Percentiles rank a stretch among this genome's conserved stretches.
These are phyloP conservation scores for Oryza meyeriana DNA, from an alignment of 176 grass and related monocot genomes.

Conservation along the genomic window DNA sequence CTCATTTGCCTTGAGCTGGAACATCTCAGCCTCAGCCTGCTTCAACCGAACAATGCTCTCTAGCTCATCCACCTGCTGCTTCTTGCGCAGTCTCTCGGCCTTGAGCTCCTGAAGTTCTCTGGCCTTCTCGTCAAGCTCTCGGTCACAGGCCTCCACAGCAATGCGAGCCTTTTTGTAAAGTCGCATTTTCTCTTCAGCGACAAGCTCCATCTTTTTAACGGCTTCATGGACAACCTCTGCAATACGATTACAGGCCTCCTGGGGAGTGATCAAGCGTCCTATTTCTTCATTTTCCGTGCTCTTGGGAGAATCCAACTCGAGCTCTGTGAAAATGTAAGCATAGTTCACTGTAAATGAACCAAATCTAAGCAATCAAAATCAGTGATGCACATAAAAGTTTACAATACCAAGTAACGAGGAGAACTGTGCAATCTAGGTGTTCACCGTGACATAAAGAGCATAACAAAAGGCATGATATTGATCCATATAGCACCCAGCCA, in stretches of 20 bases:
- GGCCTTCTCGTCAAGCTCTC: conserved; percentile 81
- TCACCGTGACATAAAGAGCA: background rate
- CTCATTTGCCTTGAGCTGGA: conserved; percentile 95
- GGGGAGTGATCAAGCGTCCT: conserved; percentile 77
- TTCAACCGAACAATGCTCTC: conserved; percentile 93
- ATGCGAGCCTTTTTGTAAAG: conserved; percentile 67
- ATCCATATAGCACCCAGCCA: background rate
- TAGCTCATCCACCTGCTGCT: conserved; percentile 87
- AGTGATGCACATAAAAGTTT: background rate
- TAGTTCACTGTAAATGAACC: background rate
- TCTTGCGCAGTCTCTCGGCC: conserved; percentile 59
- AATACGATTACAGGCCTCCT: conserved; percentile 90
- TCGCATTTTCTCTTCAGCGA: conserved; percentile 88
- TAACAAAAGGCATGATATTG: background rate
- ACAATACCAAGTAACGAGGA: background rate
- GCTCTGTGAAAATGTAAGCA: conserved; percentile 42
- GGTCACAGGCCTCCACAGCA: conserved; percentile 71
- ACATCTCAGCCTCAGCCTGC: conserved; percentile 90
- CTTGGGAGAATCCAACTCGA: conserved; percentile 80
- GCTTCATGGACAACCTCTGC: conserved; percentile 98
- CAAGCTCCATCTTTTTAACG: conserved; percentile 91
- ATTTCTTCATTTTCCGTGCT: conserved; percentile 68
- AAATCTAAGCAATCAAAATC: conserved; percentile 5
- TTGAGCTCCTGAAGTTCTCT: conserved; percentile 72
- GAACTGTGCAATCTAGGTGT: background rate